Evolutionary conservation across 306 rosid species (phyloP), one percentile per base, ranked within the genome.

Genomic region (Oxytropis ochrocephala): DNA sequence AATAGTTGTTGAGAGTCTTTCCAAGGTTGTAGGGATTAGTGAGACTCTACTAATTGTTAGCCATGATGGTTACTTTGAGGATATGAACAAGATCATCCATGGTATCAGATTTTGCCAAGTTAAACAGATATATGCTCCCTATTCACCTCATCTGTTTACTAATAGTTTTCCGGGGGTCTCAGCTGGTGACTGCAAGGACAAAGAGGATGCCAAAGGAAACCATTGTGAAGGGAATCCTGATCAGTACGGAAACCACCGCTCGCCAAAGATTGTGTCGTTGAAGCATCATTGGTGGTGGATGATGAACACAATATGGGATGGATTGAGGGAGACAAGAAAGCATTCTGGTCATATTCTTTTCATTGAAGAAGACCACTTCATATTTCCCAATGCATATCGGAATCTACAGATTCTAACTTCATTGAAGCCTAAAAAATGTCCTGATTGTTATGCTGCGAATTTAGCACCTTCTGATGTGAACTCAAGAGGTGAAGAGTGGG

Each of bases 201-300:
- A 81, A 67, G 97, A 84, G 42, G 83, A 74, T 54, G 70, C 76
- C 0, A 39, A 48, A 8, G 29, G 17, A 29, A 79, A 80, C 7
- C 84, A 70, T 54, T 95, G 97, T 6, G 7, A 65, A 16, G 97
- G 99, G 70, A 81, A 69, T 69, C 89, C 96, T 27, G 99, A 95
- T 83, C 99, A 95, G 81, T 91, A 91, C 74, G 96, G 96, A 38
- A 89, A 85, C 86, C 92, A 91, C 18, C 85, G 99, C 11, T 75
- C 83, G 0, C 97, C 95, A 2, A 89, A 85, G 83, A 95, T 95
- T 49, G 97, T 89, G 32, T 91, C 99, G 4, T 60, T 95, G 56
- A 95, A 95, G 88, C 99, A 95, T 84, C 99, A 95, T 76, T 95
- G 99, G 99, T 95, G 99, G 99, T 95, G 99, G 99, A 87, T 95